Evolutionary conservation across 345 rosid genomes (phyloP).

Genomic region (Salix dunnii): DNA sequence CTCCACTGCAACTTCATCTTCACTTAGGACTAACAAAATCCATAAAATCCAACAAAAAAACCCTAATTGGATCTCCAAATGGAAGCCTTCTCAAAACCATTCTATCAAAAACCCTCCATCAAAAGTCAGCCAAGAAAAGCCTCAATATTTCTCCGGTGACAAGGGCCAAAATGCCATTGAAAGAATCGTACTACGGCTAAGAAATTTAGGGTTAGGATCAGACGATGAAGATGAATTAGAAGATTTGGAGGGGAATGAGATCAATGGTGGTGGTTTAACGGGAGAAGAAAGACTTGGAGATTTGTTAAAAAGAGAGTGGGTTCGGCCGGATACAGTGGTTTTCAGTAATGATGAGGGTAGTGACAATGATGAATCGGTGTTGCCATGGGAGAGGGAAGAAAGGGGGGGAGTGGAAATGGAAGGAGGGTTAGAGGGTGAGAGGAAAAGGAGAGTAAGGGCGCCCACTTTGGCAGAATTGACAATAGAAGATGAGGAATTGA

Average conservation of each 20-base stretch:
- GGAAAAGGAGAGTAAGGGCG: constrained; percentile 50
- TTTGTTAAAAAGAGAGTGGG: constrained; percentile 79
- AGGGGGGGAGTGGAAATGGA: constrained; percentile 15
- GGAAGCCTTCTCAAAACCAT: constrained; percentile 18
- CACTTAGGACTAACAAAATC: constrained; percentile 34
- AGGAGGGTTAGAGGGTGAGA: constrained; percentile 23
- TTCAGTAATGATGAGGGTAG: constrained; percentile 37
- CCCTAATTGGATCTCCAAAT: constrained; percentile 55
- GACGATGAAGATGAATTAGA: constrained; percentile 56
- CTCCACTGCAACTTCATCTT: constrained; percentile 23
- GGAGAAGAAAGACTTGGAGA: constrained; percentile 87
- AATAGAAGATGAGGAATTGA: constrained; percentile 77
- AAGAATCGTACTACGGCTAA: constrained; percentile 75
- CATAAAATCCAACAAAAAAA: constrained; percentile 27
- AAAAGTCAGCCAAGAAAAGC: constrained; percentile 15
- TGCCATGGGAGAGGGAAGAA: constrained; percentile 70
- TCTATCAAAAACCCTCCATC: constrained; percentile 7
- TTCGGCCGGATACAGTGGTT: constrained; percentile 65
- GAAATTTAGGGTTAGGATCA: constrained; percentile 71
- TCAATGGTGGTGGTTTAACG: constrained; percentile 30
- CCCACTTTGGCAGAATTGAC: constrained; percentile 91
- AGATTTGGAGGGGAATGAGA: constrained; percentile 19
- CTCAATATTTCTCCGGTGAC: constrained; percentile 28
- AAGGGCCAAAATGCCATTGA: constrained; percentile 71
- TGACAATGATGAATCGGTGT: constrained; percentile 27